Percentiles rank a stretch among this genome's conserved stretches.
phyloP scores from a whole-genome alignment of 31 red algal species.

The Asparagopsis taxiformis region DNA sequence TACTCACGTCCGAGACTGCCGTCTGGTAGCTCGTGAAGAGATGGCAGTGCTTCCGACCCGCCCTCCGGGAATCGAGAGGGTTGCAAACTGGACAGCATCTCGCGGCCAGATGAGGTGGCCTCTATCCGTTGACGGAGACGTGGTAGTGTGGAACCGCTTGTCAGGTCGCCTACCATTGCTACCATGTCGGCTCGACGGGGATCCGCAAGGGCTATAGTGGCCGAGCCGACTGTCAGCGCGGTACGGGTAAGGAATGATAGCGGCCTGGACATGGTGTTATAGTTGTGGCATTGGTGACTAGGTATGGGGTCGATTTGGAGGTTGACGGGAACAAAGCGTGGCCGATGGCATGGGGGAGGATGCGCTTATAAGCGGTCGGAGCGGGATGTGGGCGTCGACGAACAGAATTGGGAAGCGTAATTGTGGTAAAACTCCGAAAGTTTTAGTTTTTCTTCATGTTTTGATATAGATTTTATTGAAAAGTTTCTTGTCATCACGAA shows the following conservation, averaged over 20 bases:
- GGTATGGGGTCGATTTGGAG: too few relatives aligned
- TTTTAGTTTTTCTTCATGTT: too few relatives aligned
- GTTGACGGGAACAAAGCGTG: too few relatives aligned
- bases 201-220: slow-evolving; percentile 36
- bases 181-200: slow-evolving; percentile 78
- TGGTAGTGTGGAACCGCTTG: slow-evolving; percentile 26
- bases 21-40: slow-evolving; percentile 5
- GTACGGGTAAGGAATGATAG: slow-evolving; percentile 53
- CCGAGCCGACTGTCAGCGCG: slow-evolving; percentile 42
- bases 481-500: too few relatives aligned
- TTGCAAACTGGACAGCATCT: slow-evolving; percentile 31
- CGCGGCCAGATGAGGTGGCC: slow-evolving; percentile 19
- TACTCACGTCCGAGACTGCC: slow-evolving; percentile 75
- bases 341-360: too few relatives aligned
- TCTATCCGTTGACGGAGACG: slow-evolving; percentile 30
- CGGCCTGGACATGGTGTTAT: slow-evolving; percentile 2
- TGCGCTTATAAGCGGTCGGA: too few relatives aligned
- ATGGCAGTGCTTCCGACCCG: slow-evolving; percentile 8
- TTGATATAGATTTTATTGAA: too few relatives aligned
- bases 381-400: too few relatives aligned
- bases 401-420: too few relatives aligned
- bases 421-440: too few relatives aligned
- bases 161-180: slow-evolving; percentile 68
- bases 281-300: too few relatives aligned
- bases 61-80: slow-evolving; percentile 58